These are phyloP conservation scores for Mortierella sp. DNA, from an alignment of 371 early-diverging fungal species.

Conservation along the genomic window DNA sequence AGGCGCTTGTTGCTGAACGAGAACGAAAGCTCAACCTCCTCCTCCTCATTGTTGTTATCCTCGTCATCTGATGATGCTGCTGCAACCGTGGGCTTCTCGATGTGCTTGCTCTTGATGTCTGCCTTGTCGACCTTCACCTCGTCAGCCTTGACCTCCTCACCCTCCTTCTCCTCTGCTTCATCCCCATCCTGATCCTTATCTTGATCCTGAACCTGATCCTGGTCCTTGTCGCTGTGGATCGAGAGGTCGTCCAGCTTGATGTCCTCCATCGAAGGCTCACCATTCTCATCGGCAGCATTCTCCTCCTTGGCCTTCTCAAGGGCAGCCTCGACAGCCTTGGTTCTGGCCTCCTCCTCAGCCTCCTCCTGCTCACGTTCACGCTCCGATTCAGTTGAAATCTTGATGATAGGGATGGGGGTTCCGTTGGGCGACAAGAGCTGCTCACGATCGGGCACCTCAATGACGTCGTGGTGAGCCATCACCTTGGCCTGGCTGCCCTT, in stretches of 20 bases:
- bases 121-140: slow-evolving; percentile 7
- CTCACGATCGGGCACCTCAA: slow-evolving; percentile 35
- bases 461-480: slow-evolving; percentile 14
- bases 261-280: slow-evolving; percentile 47
- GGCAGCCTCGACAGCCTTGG: slow-evolving; percentile 32
- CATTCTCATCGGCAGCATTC: slow-evolving; percentile 36
- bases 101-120: slow-evolving; percentile 44
- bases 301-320: slow-evolving; percentile 13
- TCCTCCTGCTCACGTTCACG: slow-evolving; percentile 52
- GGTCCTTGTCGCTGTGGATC: slow-evolving; percentile 40
- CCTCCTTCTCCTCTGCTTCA: slow-evolving; percentile 31
- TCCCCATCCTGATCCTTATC: slow-evolving; percentile 27
- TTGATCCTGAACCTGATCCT: slow-evolving; percentile 21
- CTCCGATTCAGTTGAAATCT: slow-evolving; percentile 55
- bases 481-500: slow-evolving; percentile 33
- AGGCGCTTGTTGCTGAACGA: slow-evolving; percentile 93
- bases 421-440: slow-evolving; percentile 55
- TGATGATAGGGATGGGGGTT: slow-evolving; percentile 54
- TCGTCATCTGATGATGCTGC: slow-evolving; percentile 43
- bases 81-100: slow-evolving; percentile 55
- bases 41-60: slow-evolving; percentile 47
- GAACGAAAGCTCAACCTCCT: slow-evolving; percentile 64
- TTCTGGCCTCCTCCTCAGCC: slow-evolving; percentile 59
- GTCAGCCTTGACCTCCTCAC: slow-evolving; percentile 33
- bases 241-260: slow-evolving; percentile 51